Evolutionary conservation across 1,284 basidiomycete genomes (phyloP), one percentile per base, ranked within the genome.

Genomic region (Heterobasidion irregulare): DNA sequence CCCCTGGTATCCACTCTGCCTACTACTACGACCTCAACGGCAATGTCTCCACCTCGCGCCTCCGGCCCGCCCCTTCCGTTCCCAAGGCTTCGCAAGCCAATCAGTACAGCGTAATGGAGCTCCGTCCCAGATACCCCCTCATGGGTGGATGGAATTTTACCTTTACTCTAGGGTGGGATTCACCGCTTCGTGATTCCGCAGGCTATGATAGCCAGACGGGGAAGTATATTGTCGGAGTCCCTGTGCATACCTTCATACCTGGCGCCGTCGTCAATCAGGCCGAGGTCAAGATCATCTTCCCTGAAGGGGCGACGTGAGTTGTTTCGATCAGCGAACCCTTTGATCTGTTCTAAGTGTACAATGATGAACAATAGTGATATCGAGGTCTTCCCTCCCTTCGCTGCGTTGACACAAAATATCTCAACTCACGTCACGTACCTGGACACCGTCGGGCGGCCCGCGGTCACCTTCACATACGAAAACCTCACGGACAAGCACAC

Each of bases 71-170:
- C 0, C 80, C 84, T 36, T 80, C 87, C 9, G 70, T 79, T 12
- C 73, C 80, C 8, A 82, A 84, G 64, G 78, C 75, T 15, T 70
- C 74, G 46, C 76, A 78, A 58, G 69, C 71, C 16, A 75, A 72
- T 56, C 77, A 80, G 54, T 79, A 73, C 63, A 89, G 85, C 57
- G 62, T 83, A 9, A 74, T 98, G 45, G 94, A 98, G 64, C 68
- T 99, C 48, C 79, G 78, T 48, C 96, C 97, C 0, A 82, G 97
- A 43, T 99, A 95, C 69, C 97, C 97, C 8, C 65, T 99, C 32
- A 71, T 98, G 58, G 97, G 97, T 34, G 94, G 96, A 16, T 99
- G 97, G 97, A 98, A 98, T 69, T 99, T 97, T 72, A 84, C 78
- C 46, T 99, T 96, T 72, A 93, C 89, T 6, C 77, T 98, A 10